Conservation (phyloP, 768 basidiomycete species). For the Lentinula aciculospora region DNA sequence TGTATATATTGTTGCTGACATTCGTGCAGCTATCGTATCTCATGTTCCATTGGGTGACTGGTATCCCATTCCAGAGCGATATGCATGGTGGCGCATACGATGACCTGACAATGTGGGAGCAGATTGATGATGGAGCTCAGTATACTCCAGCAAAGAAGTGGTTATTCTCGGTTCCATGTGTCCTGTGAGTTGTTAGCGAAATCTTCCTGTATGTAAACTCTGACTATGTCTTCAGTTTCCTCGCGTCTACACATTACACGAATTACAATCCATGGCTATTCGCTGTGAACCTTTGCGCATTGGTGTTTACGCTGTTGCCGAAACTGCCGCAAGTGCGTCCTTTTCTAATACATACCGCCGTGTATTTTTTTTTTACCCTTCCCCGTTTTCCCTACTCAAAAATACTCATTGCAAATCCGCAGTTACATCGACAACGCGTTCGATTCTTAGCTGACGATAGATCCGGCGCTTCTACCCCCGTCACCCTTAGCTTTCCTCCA, state of each 20-base stretch:
- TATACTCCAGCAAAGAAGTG: constrained; percentile 99
- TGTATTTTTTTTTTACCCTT: background rate
- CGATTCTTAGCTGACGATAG: constrained; percentile 63
- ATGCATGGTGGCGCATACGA: constrained; percentile 93
- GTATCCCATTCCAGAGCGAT: constrained; percentile 89
- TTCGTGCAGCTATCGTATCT: constrained; percentile 78
- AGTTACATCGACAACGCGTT: constrained; percentile 82
- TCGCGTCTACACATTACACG: constrained; percentile 97
- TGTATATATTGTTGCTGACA: background rate
- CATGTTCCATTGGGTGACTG: constrained; percentile 98
- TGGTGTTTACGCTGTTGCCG: constrained; percentile 79
- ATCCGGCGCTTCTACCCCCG: constrained; percentile 65
- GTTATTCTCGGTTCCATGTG: constrained; percentile 85
- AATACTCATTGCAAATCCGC: constrained; percentile 8
- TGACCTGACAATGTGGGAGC: constrained; percentile 97
- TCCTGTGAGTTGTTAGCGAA: constrained; percentile 52
- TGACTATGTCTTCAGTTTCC: constrained; percentile 53
- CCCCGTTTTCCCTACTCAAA: constrained; percentile 4
- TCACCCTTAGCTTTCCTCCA: constrained; percentile 50
- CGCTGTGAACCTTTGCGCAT: constrained; percentile 80
- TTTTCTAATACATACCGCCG: background rate
- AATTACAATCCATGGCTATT: constrained; percentile 95
- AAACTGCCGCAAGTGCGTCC: constrained; percentile 86
- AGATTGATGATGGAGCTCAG: constrained; percentile 97
- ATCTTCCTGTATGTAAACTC: constrained; percentile 9